Base-by-base conservation (phyloP, 1,284 basidiomycete species). In the Sporisorium scitamineum region DNA sequence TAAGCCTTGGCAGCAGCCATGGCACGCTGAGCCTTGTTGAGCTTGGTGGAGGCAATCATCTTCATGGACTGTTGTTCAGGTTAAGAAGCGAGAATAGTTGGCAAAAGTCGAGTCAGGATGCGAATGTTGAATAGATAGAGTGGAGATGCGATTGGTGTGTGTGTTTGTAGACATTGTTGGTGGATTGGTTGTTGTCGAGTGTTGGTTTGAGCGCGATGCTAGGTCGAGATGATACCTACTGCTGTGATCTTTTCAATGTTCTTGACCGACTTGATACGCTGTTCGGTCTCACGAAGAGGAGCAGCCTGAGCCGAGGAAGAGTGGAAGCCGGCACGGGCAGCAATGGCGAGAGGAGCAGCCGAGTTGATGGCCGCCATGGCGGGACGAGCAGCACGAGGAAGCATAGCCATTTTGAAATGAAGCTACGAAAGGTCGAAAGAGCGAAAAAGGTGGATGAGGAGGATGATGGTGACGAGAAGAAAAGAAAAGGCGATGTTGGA, bases 221-320 rank as follows among this genome's bases (percentile, higher is more conserved):
- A 18, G 37, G 5, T 18, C 16, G 3, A 13, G 34, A 37, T 26
- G 52, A 37, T 47, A 63, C 90, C 70, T 83, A 95, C 94, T 90
- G 96, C 95, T 78, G 95, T 97, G 89, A 97, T 97, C 93, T 97
- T 97, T 90, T 96, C 94, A 86, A 97, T 97, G 84, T 87, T 98
- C 87, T 90, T 90, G 86, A 98, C 96, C 64, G 94, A 97, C 91
- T 98, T 97, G 88, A 95, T 90, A 80, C 96, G 92, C 87, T 93
- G 88, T 89, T 99, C 97, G 84, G 98, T 93, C 88, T 99, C 96
- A 85, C 95, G 92, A 80, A 99, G 92, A 68, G 96, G 97, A 54
- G 95, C 95, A 93, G 95, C 95, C 87, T 94, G 94, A 79, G 92
- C 90, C 80, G 92, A 70, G 32, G 81, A 80, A 18, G 80, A 75